Evolutionary conservation across 169 alveolate genomes (phyloP), one percentile per base, ranked within the genome.

Genomic region (Plasmodium knowlesi): DNA sequence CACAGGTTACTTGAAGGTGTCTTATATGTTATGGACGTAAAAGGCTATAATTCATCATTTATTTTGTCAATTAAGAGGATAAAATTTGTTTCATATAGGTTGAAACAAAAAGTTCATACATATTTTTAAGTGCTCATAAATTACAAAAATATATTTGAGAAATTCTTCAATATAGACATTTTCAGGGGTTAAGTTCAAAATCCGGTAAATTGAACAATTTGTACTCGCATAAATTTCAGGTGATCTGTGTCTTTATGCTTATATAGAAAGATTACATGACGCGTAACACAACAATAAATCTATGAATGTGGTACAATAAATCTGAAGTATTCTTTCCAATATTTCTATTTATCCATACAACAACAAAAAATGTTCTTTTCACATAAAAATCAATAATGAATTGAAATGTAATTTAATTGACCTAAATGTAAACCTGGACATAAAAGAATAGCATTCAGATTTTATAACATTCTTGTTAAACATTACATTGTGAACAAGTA

Each of bases 371-470:
- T 67, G 30, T 67, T 25, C n/a, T 67, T 67, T 67, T 67, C 22
- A 50, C 61, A 50, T 22, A 67, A 67, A 10, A 8, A 25, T 28
- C n/a, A 25, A 10, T 67, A 28, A 25, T 67, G 16, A 67, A 67
- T 67, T 67, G 30, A 67, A 28, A 25, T 67, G 16, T 67, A 67
- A 67, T 10, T 67, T 67, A 39, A 28, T 67, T 67, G 76, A 28
- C 76, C 37, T 67, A 67, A 67, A 67, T 67, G 76, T 67, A 67
- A 67, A 25, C 76, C 16, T 67, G 37, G 76, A 67, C 76, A 67
- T 67, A 19, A 28, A 67, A 28, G 19, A 67, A 67, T 67, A n/a
- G 76, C 76, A 67, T 67, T 67, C 76, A 25, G 5, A 28, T 67
- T n/a, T 67, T 67, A 67, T n/a, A 67, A 22, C n/a, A 28, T 10